phyloP scores from a whole-genome alignment of 257 asterid species.

The Solanum chmielewskii region DNA sequence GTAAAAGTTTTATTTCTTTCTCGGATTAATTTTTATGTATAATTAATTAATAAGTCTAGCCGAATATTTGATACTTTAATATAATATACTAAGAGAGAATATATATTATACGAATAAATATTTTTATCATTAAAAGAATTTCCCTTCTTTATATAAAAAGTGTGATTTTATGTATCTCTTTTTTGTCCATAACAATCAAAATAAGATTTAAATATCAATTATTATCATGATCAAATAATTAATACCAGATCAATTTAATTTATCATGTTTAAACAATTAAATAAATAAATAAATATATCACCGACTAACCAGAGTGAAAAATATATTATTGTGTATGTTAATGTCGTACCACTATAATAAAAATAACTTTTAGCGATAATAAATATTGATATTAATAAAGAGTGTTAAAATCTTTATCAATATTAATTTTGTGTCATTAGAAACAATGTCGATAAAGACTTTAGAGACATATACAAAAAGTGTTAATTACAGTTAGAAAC shows the following conservation, averaged over 20 bases:
- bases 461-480: no score
- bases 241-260: background rate
- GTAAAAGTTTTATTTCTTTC: background rate
- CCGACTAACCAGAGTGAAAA: background rate
- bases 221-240: background rate
- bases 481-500: fast-evolving
- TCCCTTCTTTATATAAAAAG: background rate
- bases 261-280: background rate
- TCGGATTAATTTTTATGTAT: background rate
- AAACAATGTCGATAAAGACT: no score
- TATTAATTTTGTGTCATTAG: no score
- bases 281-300: no score
- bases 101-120: background rate
- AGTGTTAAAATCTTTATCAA: no score
- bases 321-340: background rate
- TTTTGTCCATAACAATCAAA: background rate
- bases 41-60: background rate
- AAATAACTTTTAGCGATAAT: no score
- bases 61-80: background rate
- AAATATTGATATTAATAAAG: no score
- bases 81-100: background rate
- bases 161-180: background rate
- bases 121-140: background rate
- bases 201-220: background rate
- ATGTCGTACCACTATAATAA: background rate